Conservation (phyloP, 768 basidiomycete species). For the Phylloporus scabripes region DNA sequence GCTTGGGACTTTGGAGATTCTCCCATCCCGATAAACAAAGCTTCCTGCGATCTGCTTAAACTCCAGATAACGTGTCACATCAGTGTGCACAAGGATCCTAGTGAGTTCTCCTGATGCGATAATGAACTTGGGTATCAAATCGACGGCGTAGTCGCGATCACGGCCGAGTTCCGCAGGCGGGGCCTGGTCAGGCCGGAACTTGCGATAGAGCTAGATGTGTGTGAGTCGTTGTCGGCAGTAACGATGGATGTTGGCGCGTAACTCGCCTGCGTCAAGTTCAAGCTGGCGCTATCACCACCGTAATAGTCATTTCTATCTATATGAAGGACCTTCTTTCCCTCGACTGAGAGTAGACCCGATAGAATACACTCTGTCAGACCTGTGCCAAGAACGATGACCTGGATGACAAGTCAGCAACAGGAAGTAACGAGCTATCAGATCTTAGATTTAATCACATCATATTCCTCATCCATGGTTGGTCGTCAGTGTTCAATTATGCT, state of each 20-base stretch:
- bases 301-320: conserved; percentile 99
- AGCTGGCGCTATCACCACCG: conserved; percentile 92
- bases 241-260: conserved; percentile 5
- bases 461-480: conserved; percentile 92
- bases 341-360: conserved; percentile 96
- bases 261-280: conserved; percentile 93
- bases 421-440: conserved; percentile 15
- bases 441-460: conserved; percentile 60
- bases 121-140: conserved; percentile 99
- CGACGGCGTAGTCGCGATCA: conserved; percentile 96
- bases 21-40: conserved; percentile 95
- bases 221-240: conserved; percentile 12
- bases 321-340: conserved; percentile 99
- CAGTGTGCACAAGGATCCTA: conserved; percentile 96
- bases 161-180: conserved; percentile 85
- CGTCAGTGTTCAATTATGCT: conserved; percentile 9
- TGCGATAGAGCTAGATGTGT: conserved; percentile 77
- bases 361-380: conserved; percentile 98
- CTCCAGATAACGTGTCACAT: conserved; percentile 97
- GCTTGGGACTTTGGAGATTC: conserved; percentile 94
- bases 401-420: conserved; percentile 16
- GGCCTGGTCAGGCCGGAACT: conserved; percentile 77
- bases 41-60: conserved; percentile 99
- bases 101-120: conserved; percentile 97
- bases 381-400: conserved; percentile 93